Base-by-base conservation (phyloP, 1,284 basidiomycete genomes). In the Rhizoctonia solani region DNA sequence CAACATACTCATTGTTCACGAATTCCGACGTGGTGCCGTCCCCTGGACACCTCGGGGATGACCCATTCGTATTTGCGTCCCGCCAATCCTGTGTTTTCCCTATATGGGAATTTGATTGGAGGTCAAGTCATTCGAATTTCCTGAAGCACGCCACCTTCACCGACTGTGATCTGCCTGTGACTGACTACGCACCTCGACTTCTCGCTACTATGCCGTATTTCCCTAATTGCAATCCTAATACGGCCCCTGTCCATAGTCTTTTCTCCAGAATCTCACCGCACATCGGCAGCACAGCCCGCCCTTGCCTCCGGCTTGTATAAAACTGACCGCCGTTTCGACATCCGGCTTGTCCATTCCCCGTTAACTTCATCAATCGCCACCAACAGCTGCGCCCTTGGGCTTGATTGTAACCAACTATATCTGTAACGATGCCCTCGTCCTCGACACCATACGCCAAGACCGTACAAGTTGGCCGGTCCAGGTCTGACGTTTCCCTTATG, bases 241-340 rank as follows among this genome's bases (percentile, higher is more conserved):
- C 14, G 19, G 41, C 41, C 41, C 59, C 34, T 39, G 49, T 44
- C 42, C 46, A 2, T 30, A 59, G 30, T 34, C 49, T 30, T 65
- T 65, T 49, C 50, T 65, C 8, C 32, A 37, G 59, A 65, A 65
- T 19, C 32, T 52, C 27, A 19, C 44, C 32, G 42, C 55, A 44
- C 21, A 47, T 46, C 49, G 49, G 50, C 47, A 47, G 59, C 59
- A 65, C 59, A 65, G 59, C 59, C 59, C n/a, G n/a, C n/a, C n/a
- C n/a, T n/a, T n/a, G 59, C 34, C 25, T 3, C 29, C 23, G 21
- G 14, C 49, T 42, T 49, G 47, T 47, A 52, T 65, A 65, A 41
- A 42, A 53, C 59, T 8, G 42, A 9, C 11, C 41, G 27, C 25
- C 32, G 49, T 39, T 25, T 65, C 19, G 47, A n/a, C 49, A 47